A percentile compares a stretch with the other conserved stretches of the same genome.
These are phyloP conservation scores for Neonothopanus nambi DNA, from an alignment of 1,284 basidiomycete genomes.

Conservation along the genomic window DNA sequence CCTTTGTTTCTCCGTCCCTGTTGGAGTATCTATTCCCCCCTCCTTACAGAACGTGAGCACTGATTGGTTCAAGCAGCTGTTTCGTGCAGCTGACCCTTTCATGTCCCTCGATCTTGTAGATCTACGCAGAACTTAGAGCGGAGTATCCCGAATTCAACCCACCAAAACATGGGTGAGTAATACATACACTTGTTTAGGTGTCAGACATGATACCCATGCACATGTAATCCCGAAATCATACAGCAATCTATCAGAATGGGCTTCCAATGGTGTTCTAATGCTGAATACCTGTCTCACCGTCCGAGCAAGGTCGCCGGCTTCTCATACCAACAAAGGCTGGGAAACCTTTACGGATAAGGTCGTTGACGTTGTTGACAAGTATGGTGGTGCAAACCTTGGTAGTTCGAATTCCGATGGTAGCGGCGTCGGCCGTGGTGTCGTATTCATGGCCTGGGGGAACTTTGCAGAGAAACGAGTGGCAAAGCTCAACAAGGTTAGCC, in stretches of 20 bases:
- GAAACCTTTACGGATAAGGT: constrained; percentile 80
- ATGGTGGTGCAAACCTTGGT: constrained; percentile 72
- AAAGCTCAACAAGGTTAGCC: constrained; percentile 70
- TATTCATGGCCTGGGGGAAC: constrained; percentile 90
- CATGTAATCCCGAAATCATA: constrained; percentile 18
- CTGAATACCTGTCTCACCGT: constrained; percentile 93
- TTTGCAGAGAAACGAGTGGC: constrained; percentile 86
- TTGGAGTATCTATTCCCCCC: constrained; percentile 73
- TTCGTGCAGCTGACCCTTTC: background rate
- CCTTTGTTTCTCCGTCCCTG: constrained; percentile 85
- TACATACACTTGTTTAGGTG: constrained; percentile 2
- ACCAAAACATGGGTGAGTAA: constrained; percentile 82
- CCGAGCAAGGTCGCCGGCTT: constrained; percentile 71
- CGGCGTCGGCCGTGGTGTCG: constrained; percentile 70
- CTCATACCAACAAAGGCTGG: constrained; percentile 88
- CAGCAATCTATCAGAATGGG: constrained; percentile 85
- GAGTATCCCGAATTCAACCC: constrained; percentile 81
- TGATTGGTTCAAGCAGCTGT: background rate
- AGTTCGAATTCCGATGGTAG: constrained; percentile 34
- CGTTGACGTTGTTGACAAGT: constrained; percentile 69
- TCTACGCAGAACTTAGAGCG: constrained; percentile 84
- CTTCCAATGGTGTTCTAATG: constrained; percentile 86
- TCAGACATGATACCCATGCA: background rate
- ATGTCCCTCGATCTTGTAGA: constrained; percentile 43
- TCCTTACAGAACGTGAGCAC: constrained; percentile 74